Conservation (phyloP, 2,329 filamentous ascomycete species). For the Venturia asperata region DNA sequence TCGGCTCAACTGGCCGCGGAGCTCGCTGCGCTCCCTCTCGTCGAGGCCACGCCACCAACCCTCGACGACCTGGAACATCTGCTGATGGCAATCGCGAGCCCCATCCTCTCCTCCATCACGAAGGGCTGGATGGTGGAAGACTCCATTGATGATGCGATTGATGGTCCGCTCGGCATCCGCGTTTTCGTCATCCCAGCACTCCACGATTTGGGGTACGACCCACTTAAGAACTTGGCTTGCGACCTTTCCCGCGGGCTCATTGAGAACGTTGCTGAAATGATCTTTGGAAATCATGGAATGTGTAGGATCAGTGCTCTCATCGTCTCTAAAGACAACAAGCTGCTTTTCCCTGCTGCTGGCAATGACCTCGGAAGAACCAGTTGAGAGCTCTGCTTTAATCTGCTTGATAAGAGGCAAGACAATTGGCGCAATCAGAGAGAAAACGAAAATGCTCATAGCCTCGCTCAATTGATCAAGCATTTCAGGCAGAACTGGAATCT, state of each 20-base stretch:
- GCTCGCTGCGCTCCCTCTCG: slow-evolving; percentile 55
- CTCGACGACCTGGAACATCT: slow-evolving; percentile 74
- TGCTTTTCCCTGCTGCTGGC: slow-evolving; percentile 77
- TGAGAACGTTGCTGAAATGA: slow-evolving; percentile 83
- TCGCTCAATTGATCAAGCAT: slow-evolving; percentile 81
- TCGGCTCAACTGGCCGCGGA: slow-evolving; percentile 69
- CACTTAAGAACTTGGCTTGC: slow-evolving; percentile 73
- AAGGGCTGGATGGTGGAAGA: slow-evolving; percentile 83
- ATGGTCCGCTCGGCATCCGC: slow-evolving; percentile 63
- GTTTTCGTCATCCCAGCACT: slow-evolving; percentile 73
- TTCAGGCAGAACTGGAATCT: slow-evolving; percentile 77
- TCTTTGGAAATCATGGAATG: slow-evolving; percentile 96
- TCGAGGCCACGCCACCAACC: slow-evolving; percentile 72
- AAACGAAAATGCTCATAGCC: slow-evolving; percentile 82
- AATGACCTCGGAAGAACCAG: slow-evolving; percentile 81
- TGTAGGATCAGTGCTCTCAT: slow-evolving; percentile 70
- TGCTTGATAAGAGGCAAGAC: slow-evolving; percentile 79
- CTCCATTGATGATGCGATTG: slow-evolving; percentile 69
- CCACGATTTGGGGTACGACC: slow-evolving; percentile 83
- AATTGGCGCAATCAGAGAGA: slow-evolving; percentile 83
- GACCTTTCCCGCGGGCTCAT: slow-evolving; percentile 78
- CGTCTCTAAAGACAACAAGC: slow-evolving; percentile 77
- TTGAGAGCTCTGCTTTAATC: slow-evolving; percentile 78
- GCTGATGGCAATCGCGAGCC: slow-evolving; percentile 60
- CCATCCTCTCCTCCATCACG: slow-evolving; percentile 63